Evolutionary conservation across 2,329 filamentous ascomycete species (phyloP).

Genomic region (Fusarium sp.): DNA sequence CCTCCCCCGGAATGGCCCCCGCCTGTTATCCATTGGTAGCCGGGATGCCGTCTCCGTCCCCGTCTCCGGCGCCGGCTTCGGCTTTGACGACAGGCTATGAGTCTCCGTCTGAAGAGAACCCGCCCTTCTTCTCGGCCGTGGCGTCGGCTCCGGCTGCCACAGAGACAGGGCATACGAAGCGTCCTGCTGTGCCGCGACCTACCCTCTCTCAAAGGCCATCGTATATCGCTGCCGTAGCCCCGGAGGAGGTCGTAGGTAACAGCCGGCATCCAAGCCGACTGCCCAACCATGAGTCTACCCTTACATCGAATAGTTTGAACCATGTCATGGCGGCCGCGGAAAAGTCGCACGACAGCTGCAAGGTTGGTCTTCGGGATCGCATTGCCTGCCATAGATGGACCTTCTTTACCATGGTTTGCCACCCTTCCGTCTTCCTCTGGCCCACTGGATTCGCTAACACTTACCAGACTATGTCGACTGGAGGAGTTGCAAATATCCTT

Average conservation of each 20-base stretch:
- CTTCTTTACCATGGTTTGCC: slow-evolving; percentile 74
- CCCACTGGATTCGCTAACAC: neutral
- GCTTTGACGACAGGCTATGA: slow-evolving; percentile 51
- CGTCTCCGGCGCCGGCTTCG: neutral
- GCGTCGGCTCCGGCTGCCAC: slow-evolving; percentile 22
- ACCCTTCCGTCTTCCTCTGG: neutral
- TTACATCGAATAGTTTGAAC: slow-evolving; percentile 48
- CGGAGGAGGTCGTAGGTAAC: slow-evolving; percentile 4
- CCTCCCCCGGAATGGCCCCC: slow-evolving; percentile 54
- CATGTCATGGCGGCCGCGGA: slow-evolving; percentile 53
- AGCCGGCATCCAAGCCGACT: slow-evolving; percentile 19
- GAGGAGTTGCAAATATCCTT: slow-evolving; percentile 68
- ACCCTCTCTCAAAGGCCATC: slow-evolving; percentile 35
- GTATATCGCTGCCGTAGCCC: slow-evolving; percentile 31
- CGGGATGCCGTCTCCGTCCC: slow-evolving; percentile 13
- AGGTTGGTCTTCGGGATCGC: slow-evolving; percentile 62
- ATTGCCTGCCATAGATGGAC: slow-evolving; percentile 75
- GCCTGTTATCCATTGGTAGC: slow-evolving; percentile 49
- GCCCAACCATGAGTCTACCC: slow-evolving; percentile 29
- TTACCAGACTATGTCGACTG: slow-evolving; percentile 62
- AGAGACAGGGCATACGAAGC: neutral
- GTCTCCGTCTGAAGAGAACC: slow-evolving; percentile 55
- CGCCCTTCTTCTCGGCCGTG: slow-evolving; percentile 44
- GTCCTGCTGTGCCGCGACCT: slow-evolving; percentile 24
- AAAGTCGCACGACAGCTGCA: slow-evolving; percentile 44